phyloP scores from a whole-genome alignment of 2,329 filamentous ascomycete genomes.

The Colletotrichum sp. region DNA sequence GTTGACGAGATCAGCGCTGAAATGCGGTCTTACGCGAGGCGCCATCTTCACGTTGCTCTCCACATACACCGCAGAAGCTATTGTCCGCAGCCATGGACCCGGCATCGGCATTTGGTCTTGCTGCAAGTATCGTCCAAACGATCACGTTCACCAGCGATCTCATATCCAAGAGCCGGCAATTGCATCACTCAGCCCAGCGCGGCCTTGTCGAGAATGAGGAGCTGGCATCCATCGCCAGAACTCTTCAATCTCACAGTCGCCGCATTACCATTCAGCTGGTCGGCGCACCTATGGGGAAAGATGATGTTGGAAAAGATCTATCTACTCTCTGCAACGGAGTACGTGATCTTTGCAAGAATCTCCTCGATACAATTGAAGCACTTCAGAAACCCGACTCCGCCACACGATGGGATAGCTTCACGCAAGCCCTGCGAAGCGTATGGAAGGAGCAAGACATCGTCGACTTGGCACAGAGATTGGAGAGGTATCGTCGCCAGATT shows the following conservation, averaged over 20 bases:
- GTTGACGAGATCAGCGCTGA: background rate
- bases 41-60: background rate
- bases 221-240: background rate
- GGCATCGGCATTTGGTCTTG: background rate
- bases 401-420: background rate
- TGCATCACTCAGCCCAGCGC: background rate
- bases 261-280: background rate
- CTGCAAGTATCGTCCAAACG: background rate
- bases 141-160: background rate
- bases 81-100: background rate
- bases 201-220: background rate
- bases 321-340: background rate
- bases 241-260: background rate
- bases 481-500: background rate
- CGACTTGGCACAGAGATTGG: background rate
- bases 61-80: background rate
- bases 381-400: background rate
- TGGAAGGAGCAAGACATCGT: background rate
- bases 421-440: background rate
- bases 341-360: background rate
- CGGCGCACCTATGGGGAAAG: background rate
- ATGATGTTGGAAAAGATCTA: background rate
- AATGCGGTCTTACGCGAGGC: background rate
- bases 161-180: background rate
- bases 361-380: background rate